phyloP scores from a whole-genome alignment of 2,329 filamentous ascomycete genomes.

The Trichophyton schoenleinii region DNA sequence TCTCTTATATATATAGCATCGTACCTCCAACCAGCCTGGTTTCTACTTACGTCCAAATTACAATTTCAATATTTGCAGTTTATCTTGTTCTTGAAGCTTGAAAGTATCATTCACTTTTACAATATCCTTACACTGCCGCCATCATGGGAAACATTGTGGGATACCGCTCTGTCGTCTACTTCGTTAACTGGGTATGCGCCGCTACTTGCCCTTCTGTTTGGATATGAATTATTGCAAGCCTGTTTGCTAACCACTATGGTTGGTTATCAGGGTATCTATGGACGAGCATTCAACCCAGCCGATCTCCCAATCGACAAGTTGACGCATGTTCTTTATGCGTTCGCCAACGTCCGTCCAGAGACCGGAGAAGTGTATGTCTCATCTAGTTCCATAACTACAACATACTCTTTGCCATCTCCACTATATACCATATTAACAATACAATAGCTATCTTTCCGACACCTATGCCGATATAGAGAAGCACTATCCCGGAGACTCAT shows the following conservation, averaged over 20 bases:
- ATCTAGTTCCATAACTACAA: not conserved
- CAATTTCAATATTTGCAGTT: not conserved
- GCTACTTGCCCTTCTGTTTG: not conserved
- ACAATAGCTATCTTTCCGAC: conserved; percentile 45
- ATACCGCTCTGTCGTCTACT: conserved; percentile 28
- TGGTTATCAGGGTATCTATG: conserved; percentile 58
- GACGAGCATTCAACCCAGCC: conserved; percentile 66
- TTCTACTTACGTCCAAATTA: not conserved
- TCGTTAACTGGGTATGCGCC: conserved; percentile 33
- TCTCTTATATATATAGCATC: not conserved
- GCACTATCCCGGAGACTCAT: conserved; percentile 54
- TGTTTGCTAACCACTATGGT: not conserved
- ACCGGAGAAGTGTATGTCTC: conserved; percentile 59
- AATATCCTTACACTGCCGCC: not conserved
- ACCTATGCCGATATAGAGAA: conserved; percentile 56
- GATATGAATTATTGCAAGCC: not conserved
- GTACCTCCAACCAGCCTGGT: not conserved
- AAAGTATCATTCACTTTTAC: not conserved
- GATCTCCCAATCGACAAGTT: conserved; percentile 67
- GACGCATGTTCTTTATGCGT: conserved; percentile 78
- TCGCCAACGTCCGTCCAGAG: conserved; percentile 70
- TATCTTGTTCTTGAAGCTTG: not conserved
- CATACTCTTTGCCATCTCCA: not conserved
- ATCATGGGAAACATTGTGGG: conserved; percentile 5
- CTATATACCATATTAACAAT: not conserved